phyloP scores from a whole-genome alignment of 2,329 filamentous ascomycete species.

The Penicillium sp. region DNA sequence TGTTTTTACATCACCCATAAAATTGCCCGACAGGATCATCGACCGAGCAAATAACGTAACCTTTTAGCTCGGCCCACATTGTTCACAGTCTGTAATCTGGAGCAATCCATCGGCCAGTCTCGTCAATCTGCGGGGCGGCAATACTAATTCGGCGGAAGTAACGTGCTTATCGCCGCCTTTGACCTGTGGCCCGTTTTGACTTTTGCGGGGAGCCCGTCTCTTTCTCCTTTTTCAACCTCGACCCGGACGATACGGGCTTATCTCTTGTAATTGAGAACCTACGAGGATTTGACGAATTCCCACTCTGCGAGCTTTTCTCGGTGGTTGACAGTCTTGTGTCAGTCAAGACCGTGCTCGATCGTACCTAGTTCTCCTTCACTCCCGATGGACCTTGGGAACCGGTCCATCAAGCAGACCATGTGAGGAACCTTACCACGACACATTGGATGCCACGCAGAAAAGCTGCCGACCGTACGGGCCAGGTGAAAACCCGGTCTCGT shows the following conservation, averaged over 20 bases:
- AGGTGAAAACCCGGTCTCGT: conserved; percentile 45
- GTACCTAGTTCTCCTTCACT: not conserved
- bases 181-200: not conserved
- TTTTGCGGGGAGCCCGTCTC: conserved; percentile 6
- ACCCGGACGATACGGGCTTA: not conserved
- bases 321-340: not conserved
- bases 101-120: too few species aligned
- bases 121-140: not conserved
- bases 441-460: conserved; percentile 43
- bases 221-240: conserved; percentile 1
- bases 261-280: not conserved
- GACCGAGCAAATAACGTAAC: too few species aligned
- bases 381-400: conserved; percentile 6
- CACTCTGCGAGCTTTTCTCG: not conserved
- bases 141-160: not conserved
- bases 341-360: not conserved
- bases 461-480: conserved; percentile 40
- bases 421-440: conserved; percentile 21
- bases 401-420: conserved; percentile 29
- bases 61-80: too few species aligned
- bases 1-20: too few species aligned
- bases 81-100: not conserved
- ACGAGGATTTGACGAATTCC: not conserved
- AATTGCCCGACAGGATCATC: too few species aligned
- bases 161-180: conserved; percentile 1